phyloP scores from a whole-genome alignment of 495 filamentous ascomycete genomes.

The Hyaloscypha hepaticicola region DNA sequence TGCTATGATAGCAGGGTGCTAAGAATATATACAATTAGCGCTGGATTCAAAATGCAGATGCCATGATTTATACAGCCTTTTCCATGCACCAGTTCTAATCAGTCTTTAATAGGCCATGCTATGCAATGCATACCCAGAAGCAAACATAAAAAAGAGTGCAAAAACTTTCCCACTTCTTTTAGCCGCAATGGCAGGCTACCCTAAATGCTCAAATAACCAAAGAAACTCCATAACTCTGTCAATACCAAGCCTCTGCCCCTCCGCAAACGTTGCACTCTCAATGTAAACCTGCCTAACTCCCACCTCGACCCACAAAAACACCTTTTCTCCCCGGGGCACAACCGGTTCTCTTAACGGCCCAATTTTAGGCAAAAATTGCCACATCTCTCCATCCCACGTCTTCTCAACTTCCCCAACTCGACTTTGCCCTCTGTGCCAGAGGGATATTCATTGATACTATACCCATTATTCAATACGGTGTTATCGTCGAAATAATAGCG shows the following conservation, averaged over 20 bases:
- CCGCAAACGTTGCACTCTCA: background rate
- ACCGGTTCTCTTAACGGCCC: slow-evolving; percentile 20
- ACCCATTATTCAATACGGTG: slow-evolving; percentile 56
- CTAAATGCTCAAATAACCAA: slow-evolving; percentile 10
- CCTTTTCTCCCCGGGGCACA: slow-evolving; percentile 16
- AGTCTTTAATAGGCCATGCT: background rate
- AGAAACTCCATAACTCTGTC: slow-evolving; percentile 28
- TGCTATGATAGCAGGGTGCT: too few species aligned
- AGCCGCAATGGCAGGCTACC: background rate
- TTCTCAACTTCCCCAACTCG: slow-evolving; percentile 20
- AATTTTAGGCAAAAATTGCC: slow-evolving; percentile 15
- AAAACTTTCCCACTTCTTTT: background rate
- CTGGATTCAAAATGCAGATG: background rate
- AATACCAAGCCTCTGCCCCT: slow-evolving; percentile 4
- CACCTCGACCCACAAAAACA: slow-evolving; percentile 10
- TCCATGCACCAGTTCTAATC: background rate
- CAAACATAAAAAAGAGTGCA: background rate
- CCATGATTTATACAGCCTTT: background rate
- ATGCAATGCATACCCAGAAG: background rate
- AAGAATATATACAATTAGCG: too few species aligned
- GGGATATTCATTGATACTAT: slow-evolving; percentile 50
- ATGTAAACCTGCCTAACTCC: slow-evolving; percentile 27
- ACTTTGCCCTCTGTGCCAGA: background rate
- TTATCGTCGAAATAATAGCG: slow-evolving; percentile 53
- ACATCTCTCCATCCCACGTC: slow-evolving; percentile 23